Percentiles rank a stretch among this genome's conserved stretches.
These are phyloP conservation scores for Kwoniella heveanensis DNA, from an alignment of 768 basidiomycete genomes.

Conservation along the genomic window DNA sequence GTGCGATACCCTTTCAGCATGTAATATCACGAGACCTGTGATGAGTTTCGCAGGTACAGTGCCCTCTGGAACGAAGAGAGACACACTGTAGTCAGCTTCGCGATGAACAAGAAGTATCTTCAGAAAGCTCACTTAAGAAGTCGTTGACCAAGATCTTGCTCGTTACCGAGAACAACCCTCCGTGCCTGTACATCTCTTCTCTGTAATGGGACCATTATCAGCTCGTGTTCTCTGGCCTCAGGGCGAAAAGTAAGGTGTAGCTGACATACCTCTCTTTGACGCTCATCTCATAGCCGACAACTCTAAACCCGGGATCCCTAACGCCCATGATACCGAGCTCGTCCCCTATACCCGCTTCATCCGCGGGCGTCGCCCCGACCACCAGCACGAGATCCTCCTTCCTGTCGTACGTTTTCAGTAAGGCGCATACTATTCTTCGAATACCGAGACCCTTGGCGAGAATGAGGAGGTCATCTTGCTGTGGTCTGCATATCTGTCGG, in stretches of 20 bases:
- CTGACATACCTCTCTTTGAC: constrained; percentile 72
- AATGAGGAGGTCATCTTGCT: constrained; percentile 61
- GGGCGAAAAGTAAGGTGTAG: too few relatives aligned
- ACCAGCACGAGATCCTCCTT: constrained; percentile 80
- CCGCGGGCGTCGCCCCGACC: constrained; percentile 73
- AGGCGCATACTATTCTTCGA: constrained; percentile 73
- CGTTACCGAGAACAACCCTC: constrained; percentile 87
- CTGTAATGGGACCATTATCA: constrained; percentile 57
- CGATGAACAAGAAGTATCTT: neutral
- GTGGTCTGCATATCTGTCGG: constrained; percentile 54
- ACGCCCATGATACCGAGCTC: constrained; percentile 92
- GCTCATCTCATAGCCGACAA: constrained; percentile 78
- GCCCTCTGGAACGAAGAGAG: constrained; percentile 60
- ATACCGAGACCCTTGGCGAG: constrained; percentile 90
- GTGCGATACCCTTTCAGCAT: constrained; percentile 89
- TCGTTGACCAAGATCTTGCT: constrained; percentile 93
- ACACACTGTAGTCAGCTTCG: neutral
- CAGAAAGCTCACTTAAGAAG: constrained; percentile 67
- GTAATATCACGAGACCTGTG: constrained; percentile 84
- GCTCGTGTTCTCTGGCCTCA: too few relatives aligned
- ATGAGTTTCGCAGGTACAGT: constrained; percentile 77
- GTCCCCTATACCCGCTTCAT: constrained; percentile 87
- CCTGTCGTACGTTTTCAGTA: constrained; percentile 90
- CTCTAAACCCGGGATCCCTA: constrained; percentile 76
- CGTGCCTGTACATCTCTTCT: constrained; percentile 79